Percentiles rank a stretch among this genome's conserved stretches.
These are phyloP conservation scores for Pisolithus marmoratus DNA, from an alignment of 768 basidiomycete genomes.

Conservation along the genomic window DNA sequence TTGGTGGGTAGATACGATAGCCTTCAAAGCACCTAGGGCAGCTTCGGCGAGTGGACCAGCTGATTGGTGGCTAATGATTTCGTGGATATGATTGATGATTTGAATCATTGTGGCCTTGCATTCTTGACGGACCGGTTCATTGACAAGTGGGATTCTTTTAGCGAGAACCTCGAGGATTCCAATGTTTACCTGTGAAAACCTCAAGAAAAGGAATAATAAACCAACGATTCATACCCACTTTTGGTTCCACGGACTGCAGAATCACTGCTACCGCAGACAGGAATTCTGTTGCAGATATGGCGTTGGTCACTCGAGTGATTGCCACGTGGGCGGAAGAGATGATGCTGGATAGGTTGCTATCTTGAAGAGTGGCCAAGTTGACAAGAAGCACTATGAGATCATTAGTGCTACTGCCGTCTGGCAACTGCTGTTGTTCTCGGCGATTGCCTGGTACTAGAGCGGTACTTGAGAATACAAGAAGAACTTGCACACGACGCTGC, in stretches of 20 bases:
- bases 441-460: slow-evolving; percentile 37
- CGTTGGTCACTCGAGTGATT: slow-evolving; percentile 48
- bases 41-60: slow-evolving; percentile 37
- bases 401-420: slow-evolving; percentile 28
- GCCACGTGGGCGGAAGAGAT: slow-evolving; percentile 42
- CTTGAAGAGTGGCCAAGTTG: slow-evolving; percentile 36
- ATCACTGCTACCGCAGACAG: slow-evolving; percentile 50
- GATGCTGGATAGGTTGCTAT: slow-evolving; percentile 40
- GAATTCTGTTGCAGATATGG: slow-evolving; percentile 71
- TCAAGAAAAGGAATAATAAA: neutral
- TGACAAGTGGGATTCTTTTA: slow-evolving; percentile 58
- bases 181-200: slow-evolving; percentile 43
- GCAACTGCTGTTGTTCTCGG: neutral
- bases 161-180: slow-evolving; percentile 69
- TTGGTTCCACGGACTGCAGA: slow-evolving; percentile 45
- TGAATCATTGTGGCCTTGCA: slow-evolving; percentile 45
- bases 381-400: slow-evolving; percentile 46
- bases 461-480: slow-evolving; percentile 58
- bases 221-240: slow-evolving; percentile 34
- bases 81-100: slow-evolving; percentile 47
- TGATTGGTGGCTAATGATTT: slow-evolving; percentile 38
- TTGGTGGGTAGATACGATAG: slow-evolving; percentile 52
- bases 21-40: slow-evolving; percentile 55
- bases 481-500: slow-evolving; percentile 60
- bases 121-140: slow-evolving; percentile 47